Evolutionary conservation across 2,329 filamentous ascomycete genomes (phyloP).

Genomic region (Akanthomyces muscarius): DNA sequence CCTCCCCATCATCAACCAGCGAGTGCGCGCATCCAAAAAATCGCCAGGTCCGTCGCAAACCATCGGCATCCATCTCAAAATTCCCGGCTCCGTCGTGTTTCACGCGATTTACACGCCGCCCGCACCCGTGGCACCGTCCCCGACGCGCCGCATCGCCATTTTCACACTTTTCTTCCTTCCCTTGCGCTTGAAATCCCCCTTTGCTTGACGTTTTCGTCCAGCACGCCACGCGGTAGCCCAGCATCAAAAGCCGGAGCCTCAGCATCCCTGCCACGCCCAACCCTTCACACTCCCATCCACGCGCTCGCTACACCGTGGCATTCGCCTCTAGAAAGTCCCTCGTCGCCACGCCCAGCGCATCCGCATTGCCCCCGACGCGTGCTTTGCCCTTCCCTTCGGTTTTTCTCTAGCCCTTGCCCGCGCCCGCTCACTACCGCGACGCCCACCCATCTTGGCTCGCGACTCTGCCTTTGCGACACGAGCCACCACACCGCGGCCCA

Average conservation of each 20-base stretch:
- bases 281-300: conserved; percentile 14
- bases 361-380: conserved; percentile 9
- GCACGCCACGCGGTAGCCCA: conserved; percentile 19
- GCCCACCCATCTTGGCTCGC: conserved; percentile 8
- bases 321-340: conserved; percentile 10
- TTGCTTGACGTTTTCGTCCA: conserved; percentile 23
- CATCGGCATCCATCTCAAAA: conserved; percentile 55
- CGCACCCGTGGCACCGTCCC: conserved; percentile 37
- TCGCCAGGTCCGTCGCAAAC: conserved; percentile 56
- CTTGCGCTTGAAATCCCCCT: conserved; percentile 27
- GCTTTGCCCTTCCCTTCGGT: conserved; percentile 14
- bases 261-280: conserved; percentile 11
- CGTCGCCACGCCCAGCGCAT: conserved; percentile 5
- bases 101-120: conserved; percentile 52
- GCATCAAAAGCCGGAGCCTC: conserved; percentile 15
- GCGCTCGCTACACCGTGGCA: conserved; percentile 8
- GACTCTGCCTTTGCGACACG: conserved; percentile 22
- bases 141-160: conserved; percentile 38
- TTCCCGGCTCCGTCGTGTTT: conserved; percentile 48
- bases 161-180: conserved; percentile 42
- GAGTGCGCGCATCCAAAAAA: conserved; percentile 59
- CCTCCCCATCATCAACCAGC: conserved; percentile 48
- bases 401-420: conserved; percentile 18
- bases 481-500: conserved; percentile 18
- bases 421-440: conserved; percentile 11